Evolutionary conservation across 371 early-diverging fungal genomes (phyloP).

Genomic region (Paraphysoderma sedebokerense): DNA sequence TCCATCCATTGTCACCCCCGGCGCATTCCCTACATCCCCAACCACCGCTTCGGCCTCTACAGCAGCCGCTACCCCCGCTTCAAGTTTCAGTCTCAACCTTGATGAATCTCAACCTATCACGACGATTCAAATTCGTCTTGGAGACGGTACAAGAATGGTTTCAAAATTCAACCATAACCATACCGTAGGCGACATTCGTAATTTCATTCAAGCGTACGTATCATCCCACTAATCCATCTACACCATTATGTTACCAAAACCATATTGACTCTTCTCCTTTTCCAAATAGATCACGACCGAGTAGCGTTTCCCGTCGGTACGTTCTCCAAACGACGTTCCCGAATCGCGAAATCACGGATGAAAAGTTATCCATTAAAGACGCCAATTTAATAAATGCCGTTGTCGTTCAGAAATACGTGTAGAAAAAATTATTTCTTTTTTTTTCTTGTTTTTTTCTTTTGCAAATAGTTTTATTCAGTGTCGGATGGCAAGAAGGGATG

Average conservation of each 20-base stretch:
- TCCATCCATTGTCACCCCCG: constrained; percentile 7
- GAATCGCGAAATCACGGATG: constrained; percentile 45
- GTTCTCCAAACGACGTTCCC: constrained; percentile 72
- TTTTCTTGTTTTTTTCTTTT: not conserved
- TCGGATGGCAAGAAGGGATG: too few species aligned
- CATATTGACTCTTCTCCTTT: not conserved
- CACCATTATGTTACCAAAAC: too few species aligned
- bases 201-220: constrained; percentile 43
- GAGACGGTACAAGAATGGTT: constrained; percentile 77
- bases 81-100: constrained; percentile 6
- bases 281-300: too few species aligned
- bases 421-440: constrained; percentile 7
- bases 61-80: constrained; percentile 13
- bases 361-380: constrained; percentile 45
- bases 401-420: constrained; percentile 54
- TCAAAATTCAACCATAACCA: constrained; percentile 78
- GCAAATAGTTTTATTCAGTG: not conserved
- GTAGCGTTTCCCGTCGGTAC: constrained; percentile 33
- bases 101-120: constrained; percentile 65
- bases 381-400: constrained; percentile 73
- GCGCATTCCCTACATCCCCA: constrained; percentile 16
- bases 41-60: constrained; percentile 15
- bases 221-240: not conserved
- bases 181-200: constrained; percentile 65
- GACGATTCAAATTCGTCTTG: constrained; percentile 73